phyloP scores from a whole-genome alignment of 2,329 filamentous ascomycete genomes.

The Cercospora nicotianae region DNA sequence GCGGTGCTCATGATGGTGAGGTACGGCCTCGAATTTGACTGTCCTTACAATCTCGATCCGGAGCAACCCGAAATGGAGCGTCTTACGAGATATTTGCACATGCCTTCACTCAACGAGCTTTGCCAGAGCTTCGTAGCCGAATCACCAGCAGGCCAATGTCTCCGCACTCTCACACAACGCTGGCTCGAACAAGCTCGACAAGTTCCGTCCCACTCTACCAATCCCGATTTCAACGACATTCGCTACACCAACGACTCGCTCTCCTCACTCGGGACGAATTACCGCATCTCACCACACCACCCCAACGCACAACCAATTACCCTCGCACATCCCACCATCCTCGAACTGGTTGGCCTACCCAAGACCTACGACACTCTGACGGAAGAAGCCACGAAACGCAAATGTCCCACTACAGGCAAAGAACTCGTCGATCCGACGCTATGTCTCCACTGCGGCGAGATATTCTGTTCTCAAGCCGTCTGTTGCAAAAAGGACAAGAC shows the following conservation, averaged over 20 bases:
- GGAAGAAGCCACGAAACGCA: conserved; percentile 80
- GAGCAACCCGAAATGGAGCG: conserved; percentile 68
- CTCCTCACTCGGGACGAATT: neutral
- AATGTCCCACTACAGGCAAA: conserved; percentile 86
- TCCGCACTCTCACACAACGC: conserved; percentile 57
- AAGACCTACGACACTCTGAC: conserved; percentile 90
- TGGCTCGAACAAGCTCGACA: conserved; percentile 68
- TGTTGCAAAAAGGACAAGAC: conserved; percentile 74
- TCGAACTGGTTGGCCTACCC: conserved; percentile 88
- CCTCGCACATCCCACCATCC: conserved; percentile 82
- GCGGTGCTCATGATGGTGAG: conserved; percentile 82
- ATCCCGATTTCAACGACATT: conserved; percentile 38
- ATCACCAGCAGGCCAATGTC: conserved; percentile 41
- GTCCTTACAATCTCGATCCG: conserved; percentile 47
- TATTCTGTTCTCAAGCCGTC: conserved; percentile 90
- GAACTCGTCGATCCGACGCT: conserved; percentile 88
- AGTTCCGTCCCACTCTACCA: conserved; percentile 28
- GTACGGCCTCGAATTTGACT: conserved; percentile 83
- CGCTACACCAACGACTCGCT: conserved; percentile 9
- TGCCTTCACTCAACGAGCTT: conserved; percentile 79
- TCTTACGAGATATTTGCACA: conserved; percentile 69
- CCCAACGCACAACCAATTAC: conserved; percentile 38
- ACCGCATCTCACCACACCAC: conserved; percentile 17
- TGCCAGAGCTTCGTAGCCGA: conserved; percentile 58
- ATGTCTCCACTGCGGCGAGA: conserved; percentile 93